Conservation (phyloP, 176 grass and related monocot species). For the Oryza officinalis region DNA sequence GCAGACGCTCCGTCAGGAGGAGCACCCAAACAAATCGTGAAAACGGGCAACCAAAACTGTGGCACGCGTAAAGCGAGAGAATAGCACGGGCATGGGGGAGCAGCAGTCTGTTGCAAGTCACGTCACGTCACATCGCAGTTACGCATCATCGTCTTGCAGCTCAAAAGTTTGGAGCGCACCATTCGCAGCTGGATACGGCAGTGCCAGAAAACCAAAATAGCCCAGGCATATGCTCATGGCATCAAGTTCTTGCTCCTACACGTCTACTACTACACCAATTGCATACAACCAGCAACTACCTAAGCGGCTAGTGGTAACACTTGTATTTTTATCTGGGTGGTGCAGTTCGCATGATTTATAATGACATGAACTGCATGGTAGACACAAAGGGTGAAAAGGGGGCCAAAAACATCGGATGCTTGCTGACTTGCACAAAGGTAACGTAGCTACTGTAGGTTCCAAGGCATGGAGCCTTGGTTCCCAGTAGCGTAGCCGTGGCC, state of each 20-base stretch:
- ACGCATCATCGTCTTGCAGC: neutral
- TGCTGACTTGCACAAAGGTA: slow-evolving; percentile 1
- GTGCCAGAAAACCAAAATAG: neutral
- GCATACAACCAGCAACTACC: neutral
- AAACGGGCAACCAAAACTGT: neutral
- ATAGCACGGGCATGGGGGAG: neutral
- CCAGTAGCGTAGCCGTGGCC: neutral
- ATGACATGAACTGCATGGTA: neutral
- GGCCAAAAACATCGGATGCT: neutral
- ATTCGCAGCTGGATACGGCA: neutral
- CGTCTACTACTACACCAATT: neutral
- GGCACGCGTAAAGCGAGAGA: neutral
- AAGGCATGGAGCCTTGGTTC: neutral
- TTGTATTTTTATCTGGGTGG: neutral
- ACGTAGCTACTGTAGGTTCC: neutral
- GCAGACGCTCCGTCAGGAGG: no score
- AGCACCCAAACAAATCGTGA: neutral
- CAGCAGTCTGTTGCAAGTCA: neutral
- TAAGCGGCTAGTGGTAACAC: neutral
- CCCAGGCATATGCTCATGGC: neutral
- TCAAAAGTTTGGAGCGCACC: neutral
- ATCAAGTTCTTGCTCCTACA: neutral
- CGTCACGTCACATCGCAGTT: neutral
- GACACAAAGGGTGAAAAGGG: neutral
- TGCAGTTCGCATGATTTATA: neutral